phyloP scores from a whole-genome alignment of 176 grass and related monocot genomes.

The Stipa capillata region DNA sequence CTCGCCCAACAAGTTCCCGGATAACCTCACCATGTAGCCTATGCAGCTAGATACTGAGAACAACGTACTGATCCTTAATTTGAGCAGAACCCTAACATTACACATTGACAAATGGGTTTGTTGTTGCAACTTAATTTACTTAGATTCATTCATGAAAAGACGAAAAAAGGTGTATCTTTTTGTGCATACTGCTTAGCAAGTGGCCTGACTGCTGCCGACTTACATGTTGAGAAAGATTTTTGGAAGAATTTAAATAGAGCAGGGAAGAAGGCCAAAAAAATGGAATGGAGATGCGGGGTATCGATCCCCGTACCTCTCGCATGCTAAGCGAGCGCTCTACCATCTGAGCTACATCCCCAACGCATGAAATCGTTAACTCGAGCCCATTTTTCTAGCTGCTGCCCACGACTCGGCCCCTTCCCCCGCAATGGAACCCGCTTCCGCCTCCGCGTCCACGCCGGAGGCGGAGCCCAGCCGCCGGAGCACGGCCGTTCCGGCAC shows the following conservation, averaged over 20 bases:
- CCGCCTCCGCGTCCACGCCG: not conserved
- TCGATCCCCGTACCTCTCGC: slow-evolving; percentile 91
- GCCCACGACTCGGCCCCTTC: too few relatives aligned
- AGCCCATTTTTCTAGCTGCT: too few relatives aligned
- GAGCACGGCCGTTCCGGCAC: not conserved
- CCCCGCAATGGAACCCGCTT: slow-evolving; percentile 5
- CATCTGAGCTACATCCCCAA: slow-evolving; percentile 97
- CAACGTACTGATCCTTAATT: not conserved
- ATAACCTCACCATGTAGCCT: slow-evolving; percentile 48
- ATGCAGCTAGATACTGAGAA: not conserved
- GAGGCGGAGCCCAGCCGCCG: not conserved
- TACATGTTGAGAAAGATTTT: too few relatives aligned
- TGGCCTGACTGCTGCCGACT: too few relatives aligned
- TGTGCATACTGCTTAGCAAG: too few relatives aligned
- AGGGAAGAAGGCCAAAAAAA: too few relatives aligned
- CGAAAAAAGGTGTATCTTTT: too few relatives aligned
- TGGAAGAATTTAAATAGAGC: too few relatives aligned
- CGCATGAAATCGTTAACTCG: too few relatives aligned
- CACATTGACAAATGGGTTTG: not conserved
- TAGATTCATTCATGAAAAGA: too few relatives aligned
- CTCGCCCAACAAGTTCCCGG: slow-evolving; percentile 21
- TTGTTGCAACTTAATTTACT: not conserved
- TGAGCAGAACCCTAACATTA: not conserved
- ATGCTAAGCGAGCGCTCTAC: slow-evolving; percentile 96
- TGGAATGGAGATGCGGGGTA: slow-evolving; percentile 80